Evolutionary conservation across 108 stramenopile genomes (phyloP).

Genomic region (Stephanodiscus triporus): DNA sequence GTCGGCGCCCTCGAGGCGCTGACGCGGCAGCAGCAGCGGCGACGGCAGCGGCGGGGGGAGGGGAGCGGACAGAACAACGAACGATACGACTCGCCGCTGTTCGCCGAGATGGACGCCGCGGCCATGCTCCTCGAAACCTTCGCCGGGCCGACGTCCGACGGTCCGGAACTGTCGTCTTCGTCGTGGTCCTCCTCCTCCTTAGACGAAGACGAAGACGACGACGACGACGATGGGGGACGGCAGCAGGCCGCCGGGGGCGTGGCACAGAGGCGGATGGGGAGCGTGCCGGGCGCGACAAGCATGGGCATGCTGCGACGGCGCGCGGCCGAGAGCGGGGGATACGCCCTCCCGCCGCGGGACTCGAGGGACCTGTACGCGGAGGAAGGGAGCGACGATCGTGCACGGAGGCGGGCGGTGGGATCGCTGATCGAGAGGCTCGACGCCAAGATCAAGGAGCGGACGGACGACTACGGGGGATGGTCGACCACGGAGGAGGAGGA

Average conservation of each 20-base stretch:
- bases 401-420: conserved; percentile 29
- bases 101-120: conserved; percentile 48
- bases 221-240: neutral
- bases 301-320: conserved; percentile 30
- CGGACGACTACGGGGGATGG: conserved; percentile 9
- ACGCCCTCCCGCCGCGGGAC: conserved; percentile 29
- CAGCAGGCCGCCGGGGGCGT: neutral
- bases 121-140: conserved; percentile 42
- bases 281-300: conserved; percentile 39
- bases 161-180: neutral
- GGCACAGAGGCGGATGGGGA: conserved; percentile 35
- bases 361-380: conserved; percentile 26
- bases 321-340: conserved; percentile 33
- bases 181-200: neutral
- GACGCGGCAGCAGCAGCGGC: conserved; percentile 18
- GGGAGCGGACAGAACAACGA: neutral
- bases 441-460: conserved; percentile 31
- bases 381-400: conserved; percentile 1
- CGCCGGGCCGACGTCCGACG: conserved; percentile 14
- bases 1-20: conserved; percentile 38
- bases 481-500: neutral
- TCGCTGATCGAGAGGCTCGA: conserved; percentile 41
- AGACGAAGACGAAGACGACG: neutral
- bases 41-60: neutral
- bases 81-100: conserved; percentile 20